phyloP scores from a whole-genome alignment of 2,329 filamentous ascomycete species.

The Chaetomium olivaceum region DNA sequence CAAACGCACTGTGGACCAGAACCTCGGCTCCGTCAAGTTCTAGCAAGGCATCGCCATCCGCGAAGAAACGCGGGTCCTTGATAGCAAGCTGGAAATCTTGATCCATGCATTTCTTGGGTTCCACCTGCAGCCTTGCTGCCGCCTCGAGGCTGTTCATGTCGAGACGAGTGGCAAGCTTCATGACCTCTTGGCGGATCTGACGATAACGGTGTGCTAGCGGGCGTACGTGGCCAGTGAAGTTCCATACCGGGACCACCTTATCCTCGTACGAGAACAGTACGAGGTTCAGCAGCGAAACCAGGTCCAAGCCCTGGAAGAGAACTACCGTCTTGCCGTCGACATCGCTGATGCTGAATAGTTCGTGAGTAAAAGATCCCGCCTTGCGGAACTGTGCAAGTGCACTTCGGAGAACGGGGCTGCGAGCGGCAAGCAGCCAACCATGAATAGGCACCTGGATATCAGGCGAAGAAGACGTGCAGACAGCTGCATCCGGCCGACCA shows the following conservation, averaged over 20 bases:
- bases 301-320: slow-evolving; percentile 68
- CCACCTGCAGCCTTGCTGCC: slow-evolving; percentile 72
- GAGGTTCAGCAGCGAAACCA: slow-evolving; percentile 77
- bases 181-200: slow-evolving; percentile 79
- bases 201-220: slow-evolving; percentile 72
- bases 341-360: slow-evolving; percentile 60
- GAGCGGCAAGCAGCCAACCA: slow-evolving; percentile 73
- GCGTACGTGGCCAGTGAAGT: slow-evolving; percentile 67
- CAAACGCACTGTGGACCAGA: slow-evolving; percentile 71
- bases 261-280: slow-evolving; percentile 82
- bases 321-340: slow-evolving; percentile 56
- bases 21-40: slow-evolving; percentile 75
- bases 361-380: slow-evolving; percentile 56
- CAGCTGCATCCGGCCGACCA: slow-evolving; percentile 45
- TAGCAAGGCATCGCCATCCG: slow-evolving; percentile 75
- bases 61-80: slow-evolving; percentile 68
- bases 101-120: slow-evolving; percentile 63
- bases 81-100: slow-evolving; percentile 71
- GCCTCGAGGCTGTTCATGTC: slow-evolving; percentile 72
- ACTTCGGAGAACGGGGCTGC: slow-evolving; percentile 68
- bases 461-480: slow-evolving; percentile 62
- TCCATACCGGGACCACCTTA: slow-evolving; percentile 80
- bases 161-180: slow-evolving; percentile 75
- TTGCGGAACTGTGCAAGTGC: slow-evolving; percentile 60
- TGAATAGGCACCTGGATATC: slow-evolving; percentile 77